Base-by-base conservation (phyloP, 2,329 filamentous ascomycete species). In the Thyridium curvatum region DNA sequence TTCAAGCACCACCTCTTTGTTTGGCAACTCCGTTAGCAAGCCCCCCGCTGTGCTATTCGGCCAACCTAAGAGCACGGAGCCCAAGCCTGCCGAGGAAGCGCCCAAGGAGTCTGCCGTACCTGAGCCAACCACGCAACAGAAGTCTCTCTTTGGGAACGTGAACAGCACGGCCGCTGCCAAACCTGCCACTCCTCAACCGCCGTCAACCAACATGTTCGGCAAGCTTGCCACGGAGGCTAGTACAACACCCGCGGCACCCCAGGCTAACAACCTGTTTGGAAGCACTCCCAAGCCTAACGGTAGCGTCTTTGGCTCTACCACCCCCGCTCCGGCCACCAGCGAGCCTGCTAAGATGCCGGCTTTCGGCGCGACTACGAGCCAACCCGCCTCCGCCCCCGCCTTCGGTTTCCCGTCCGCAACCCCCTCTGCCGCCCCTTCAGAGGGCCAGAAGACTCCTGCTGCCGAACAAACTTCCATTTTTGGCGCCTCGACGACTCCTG, bases 281-380 rank as follows among this genome's bases (percentile, higher is more conserved):
- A 34, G 37, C n/a, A 15, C 41, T n/a, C 39, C 38, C 4, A 50
- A 47, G 37, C 30, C 45, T 9, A 40, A 46, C 16, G 39, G 43
- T 36, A 42, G 37, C 15, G 38, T 49, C 12, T 51, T 52, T 32
- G 52, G 44, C 18, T 42, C 17, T 40, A 43, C 12, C 40, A 43
- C 41, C 17, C 33, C 39, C 8, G 8, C 42, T 18, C 16, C 44
- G 12, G 14, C 21, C 30, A 35, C 41, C 12, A 45, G 47, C 6
- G 46, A 49, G 18, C 48, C 44, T 5, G 47, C 46, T 3, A 52
- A 53, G 45, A 56, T 52, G 42, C 32, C 50, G 2, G 40, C 50
- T 9, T 58, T 57, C 36, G 53, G 52, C 8, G 34, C 18, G 14
- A 34, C 18, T 7, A 34, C 49, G 2, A 29, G 26, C 34, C 43